Percentiles rank a stretch among this genome's conserved stretches.
These are phyloP conservation scores for Galerina sulciceps DNA, from an alignment of 768 basidiomycete species.

Conservation along the genomic window DNA sequence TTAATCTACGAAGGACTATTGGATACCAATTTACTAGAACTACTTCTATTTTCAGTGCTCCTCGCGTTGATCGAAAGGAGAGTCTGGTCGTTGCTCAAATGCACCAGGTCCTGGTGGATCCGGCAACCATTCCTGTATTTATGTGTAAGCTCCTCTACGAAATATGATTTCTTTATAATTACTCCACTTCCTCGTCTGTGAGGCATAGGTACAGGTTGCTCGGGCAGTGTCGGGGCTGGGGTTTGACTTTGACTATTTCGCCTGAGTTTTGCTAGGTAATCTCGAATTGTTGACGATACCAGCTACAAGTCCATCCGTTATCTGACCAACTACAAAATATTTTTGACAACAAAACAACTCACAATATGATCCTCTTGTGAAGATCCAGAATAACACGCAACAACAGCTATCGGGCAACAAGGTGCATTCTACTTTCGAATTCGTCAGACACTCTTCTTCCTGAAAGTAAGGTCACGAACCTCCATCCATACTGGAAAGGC, in stretches of 20 bases:
- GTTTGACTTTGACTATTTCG: constrained; percentile 35
- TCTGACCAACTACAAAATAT: neutral
- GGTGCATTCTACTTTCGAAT: constrained; percentile 62
- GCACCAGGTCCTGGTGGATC: constrained; percentile 30
- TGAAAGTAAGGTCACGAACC: constrained; percentile 37
- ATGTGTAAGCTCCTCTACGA: constrained; percentile 7
- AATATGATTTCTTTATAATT: constrained; percentile 10
- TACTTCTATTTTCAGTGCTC: constrained; percentile 9
- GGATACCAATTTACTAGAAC: neutral
- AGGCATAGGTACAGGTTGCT: constrained; percentile 25
- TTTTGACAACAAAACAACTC: constrained; percentile 25
- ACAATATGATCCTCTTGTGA: constrained; percentile 82
- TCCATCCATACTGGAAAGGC: constrained; percentile 89
- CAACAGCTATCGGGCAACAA: constrained; percentile 82
- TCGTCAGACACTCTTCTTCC: neutral
- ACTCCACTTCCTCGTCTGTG: constrained; percentile 22
- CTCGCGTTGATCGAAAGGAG: constrained; percentile 37
- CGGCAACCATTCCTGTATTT: constrained; percentile 37
- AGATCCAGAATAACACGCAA: constrained; percentile 81
- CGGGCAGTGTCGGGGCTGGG: constrained; percentile 38
- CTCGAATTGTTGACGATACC: constrained; percentile 65
- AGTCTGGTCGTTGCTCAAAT: constrained; percentile 37
- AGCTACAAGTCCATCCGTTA: constrained; percentile 42
- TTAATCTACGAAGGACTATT: neutral
- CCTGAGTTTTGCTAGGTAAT: constrained; percentile 68